Evolutionary conservation across 169 alveolate species (phyloP).

Genomic region (Plasmodium blacklocki): DNA sequence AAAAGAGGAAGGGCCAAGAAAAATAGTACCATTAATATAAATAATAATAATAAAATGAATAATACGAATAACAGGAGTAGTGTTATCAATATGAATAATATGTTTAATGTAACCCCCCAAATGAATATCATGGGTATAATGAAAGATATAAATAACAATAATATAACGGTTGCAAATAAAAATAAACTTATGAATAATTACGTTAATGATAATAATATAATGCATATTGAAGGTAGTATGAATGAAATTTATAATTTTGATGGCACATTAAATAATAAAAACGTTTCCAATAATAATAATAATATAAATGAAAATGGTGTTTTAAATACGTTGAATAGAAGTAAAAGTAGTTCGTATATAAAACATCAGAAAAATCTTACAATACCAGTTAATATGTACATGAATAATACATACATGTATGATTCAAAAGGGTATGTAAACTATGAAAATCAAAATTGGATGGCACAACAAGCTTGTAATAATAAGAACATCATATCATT

Average conservation of each 20-base stretch:
- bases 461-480: neutral
- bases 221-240: constrained; percentile 6
- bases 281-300: neutral
- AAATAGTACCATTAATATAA: neutral
- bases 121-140: too few species aligned
- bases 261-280: neutral
- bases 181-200: constrained; percentile 7
- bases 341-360: neutral
- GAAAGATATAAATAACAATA: neutral
- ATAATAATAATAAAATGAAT: neutral
- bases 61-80: neutral
- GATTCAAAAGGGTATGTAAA: neutral
- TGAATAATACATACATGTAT: neutral
- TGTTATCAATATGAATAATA: neutral
- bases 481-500: too few species aligned
- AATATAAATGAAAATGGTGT: neutral
- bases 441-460: neutral
- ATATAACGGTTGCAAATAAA: neutral
- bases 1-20: too few species aligned
- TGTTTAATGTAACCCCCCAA: too few species aligned
- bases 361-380: neutral
- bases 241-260: neutral
- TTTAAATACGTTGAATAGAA: neutral
- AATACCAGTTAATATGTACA: neutral
- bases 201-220: neutral